Base-by-base conservation (phyloP, 2,329 filamentous ascomycete species). In the Colletotrichum brevisporum region DNA sequence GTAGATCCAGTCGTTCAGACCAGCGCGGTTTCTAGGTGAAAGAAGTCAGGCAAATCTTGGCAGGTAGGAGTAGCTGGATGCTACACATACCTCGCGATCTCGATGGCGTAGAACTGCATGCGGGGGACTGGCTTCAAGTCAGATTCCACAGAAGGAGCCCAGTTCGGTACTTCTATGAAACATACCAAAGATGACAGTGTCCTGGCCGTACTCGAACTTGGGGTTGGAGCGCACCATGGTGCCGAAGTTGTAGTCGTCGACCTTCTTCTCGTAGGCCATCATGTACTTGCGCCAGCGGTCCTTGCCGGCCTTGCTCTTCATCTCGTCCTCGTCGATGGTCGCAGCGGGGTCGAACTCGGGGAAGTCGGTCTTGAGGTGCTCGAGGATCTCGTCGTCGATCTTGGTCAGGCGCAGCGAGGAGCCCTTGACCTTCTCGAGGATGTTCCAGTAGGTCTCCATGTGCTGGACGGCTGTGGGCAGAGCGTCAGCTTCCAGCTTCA, bases 161-260 rank as follows among this genome's bases (percentile, higher is more conserved):
- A 50, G 2, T n/a, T 18, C n/a, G 21, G 6, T 5, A 18, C n/a
- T 18, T 18, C 47, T 12, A n/a, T 1, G 3, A 26, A n/a, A 52
- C 48, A 75, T 79, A 95, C 93, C 94, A 76, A 99, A 98, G 61
- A 99, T 97, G 3, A 94, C 97, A 63, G 92, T 94, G 65, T 97
- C 86, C 83, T 97, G 86, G 61, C 91, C 93, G 79, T 99, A 98
- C 81, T 98, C 95, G 61, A 82, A 89, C 75, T 92, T 93, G 45
- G 94, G 88, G 76, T 88, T 93, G 66, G 89, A 87, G 67, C 96
- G 90, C 75, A 99, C 80, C 88, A 99, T 95, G 41, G 96, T 98
- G 64, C 96, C 96, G 81, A 98, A 99, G 85, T 98, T 99, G 86
- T 91, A 99, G 82, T 99, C 97, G 72, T 96, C 92, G n/a, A 99